Evolutionary conservation across 306 rosid species (phyloP).

Genomic region (Dryas octopetala): DNA sequence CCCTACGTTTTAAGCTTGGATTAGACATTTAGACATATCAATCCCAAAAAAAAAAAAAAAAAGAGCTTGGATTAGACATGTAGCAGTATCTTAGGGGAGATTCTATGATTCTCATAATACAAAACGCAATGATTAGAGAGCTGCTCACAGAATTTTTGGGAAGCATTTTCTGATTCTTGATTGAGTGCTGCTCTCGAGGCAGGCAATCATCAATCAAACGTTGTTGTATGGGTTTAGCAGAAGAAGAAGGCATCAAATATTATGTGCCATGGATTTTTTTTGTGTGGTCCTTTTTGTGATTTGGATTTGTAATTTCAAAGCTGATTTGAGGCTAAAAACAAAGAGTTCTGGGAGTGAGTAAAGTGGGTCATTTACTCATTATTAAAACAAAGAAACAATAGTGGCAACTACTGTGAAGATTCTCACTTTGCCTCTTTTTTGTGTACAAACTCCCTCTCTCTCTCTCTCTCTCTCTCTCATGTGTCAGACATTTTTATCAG

Average conservation of each 20-base stretch:
- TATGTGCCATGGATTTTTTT: too few species aligned
- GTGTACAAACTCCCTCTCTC: constrained; percentile 29
- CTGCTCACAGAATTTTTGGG: constrained; percentile 50
- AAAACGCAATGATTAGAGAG: constrained; percentile 16
- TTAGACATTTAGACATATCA: not conserved
- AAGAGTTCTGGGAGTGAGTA: constrained; percentile 23
- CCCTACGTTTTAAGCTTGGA: constrained; percentile 10
- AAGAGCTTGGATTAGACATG: not conserved
- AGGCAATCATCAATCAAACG: constrained; percentile 15
- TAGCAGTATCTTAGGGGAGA: constrained; percentile 17
- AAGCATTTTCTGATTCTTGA: constrained; percentile 36
- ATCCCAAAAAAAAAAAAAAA: too few species aligned
- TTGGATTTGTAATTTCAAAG: constrained; percentile 13
- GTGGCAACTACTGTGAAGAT: constrained; percentile 69
- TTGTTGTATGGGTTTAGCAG: too few species aligned
- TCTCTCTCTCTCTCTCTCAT: constrained; percentile 35
- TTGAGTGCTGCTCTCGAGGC: constrained; percentile 35
- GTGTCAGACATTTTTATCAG: constrained; percentile 65
- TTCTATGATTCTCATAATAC: constrained; percentile 2
- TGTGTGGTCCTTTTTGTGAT: too few species aligned
- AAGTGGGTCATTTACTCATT: constrained; percentile 38
- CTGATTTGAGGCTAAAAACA: constrained; percentile 8
- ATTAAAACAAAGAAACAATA: constrained; percentile 23
- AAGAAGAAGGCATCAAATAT: too few species aligned
- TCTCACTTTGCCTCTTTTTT: constrained; percentile 44